Evolutionary conservation across 306 rosid genomes (phyloP), one percentile per base, ranked within the genome.

Genomic region (Begonia loranthoides): DNA sequence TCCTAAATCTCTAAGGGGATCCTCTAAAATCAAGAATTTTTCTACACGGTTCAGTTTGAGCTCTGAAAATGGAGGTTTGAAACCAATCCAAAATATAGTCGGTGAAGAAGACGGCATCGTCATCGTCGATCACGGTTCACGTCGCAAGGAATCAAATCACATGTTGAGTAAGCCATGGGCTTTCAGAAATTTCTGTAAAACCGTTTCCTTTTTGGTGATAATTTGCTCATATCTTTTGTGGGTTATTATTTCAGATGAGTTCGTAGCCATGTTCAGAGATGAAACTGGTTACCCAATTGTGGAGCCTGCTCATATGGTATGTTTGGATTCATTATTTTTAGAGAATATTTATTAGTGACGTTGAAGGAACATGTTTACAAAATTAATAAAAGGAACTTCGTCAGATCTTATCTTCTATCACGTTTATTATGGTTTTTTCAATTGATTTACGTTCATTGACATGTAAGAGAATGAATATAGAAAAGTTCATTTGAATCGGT

Each of bases 291-390:
- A 80, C 60, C 56, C 65, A 50, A 78, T 90, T 52, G 94, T 83
- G 70, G 95, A 80, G 76, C 88, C 87, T 61, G 95, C 99, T 76
- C 94, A 83, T 61, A 90, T 90, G 99, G 95, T 86, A 74, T 60
- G 46, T 21, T 64, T 10, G 36, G 8, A 4, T 28, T 5, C 36
- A 28, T 28, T 28, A 28, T 28, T 28, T 1, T 28, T 28, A 28
- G 36, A 28, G 36, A 28, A 4, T 0, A 7, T 28, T 28, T 28
- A 28, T 28, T 28, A 1, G 36, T 28, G 6, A 28, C 36, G 5
- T 7, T 28, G 6, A 28, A 28, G 5, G 6, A 28, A 28, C 36
- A 28, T 28, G 36, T 28, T 1, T 28, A 0, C 9, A 28, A 28
- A 28, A 28, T 28, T 28, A 28, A 28, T 28, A 28, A 28, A 28